phyloP scores from a whole-genome alignment of 2,329 filamentous ascomycete species.

The Apiospora sp. region DNA sequence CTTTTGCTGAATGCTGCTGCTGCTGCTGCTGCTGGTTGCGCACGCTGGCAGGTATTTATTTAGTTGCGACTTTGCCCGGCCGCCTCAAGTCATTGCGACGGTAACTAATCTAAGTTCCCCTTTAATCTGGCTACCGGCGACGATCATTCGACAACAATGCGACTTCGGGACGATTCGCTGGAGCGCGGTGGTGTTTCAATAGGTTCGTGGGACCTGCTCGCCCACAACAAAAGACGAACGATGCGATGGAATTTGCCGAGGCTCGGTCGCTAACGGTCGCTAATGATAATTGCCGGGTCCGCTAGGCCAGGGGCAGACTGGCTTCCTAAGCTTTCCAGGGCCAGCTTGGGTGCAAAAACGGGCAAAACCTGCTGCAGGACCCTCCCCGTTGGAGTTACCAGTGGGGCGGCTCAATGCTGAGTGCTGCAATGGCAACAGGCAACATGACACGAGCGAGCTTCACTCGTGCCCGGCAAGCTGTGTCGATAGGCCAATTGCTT shows the following conservation, averaged over 20 bases:
- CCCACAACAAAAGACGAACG: constrained; percentile 8
- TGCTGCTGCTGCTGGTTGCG: background rate
- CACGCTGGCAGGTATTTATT: background rate
- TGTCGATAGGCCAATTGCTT: too few species aligned
- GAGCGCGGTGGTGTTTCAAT: background rate
- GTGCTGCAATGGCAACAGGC: background rate
- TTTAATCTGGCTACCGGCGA: background rate
- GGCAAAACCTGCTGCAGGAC: background rate
- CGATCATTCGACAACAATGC: background rate
- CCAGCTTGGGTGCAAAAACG: background rate
- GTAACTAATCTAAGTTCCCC: background rate
- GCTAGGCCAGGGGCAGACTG: background rate
- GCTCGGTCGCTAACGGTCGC: background rate
- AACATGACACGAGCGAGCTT: background rate
- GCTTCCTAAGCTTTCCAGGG: background rate
- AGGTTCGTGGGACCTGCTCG: background rate
- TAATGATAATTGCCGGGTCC: constrained; percentile 12
- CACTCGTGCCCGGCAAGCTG: too few species aligned
- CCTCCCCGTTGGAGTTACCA: background rate
- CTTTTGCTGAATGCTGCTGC: too few species aligned
- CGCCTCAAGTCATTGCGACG: background rate
- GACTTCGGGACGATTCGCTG: background rate
- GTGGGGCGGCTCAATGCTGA: background rate
- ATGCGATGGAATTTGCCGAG: constrained; percentile 6
- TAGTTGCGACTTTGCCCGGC: background rate